Percentiles rank a stretch among this genome's conserved stretches.
Conservation (phyloP, 306 rosid species). For the Fragaria nilgerrensis region DNA sequence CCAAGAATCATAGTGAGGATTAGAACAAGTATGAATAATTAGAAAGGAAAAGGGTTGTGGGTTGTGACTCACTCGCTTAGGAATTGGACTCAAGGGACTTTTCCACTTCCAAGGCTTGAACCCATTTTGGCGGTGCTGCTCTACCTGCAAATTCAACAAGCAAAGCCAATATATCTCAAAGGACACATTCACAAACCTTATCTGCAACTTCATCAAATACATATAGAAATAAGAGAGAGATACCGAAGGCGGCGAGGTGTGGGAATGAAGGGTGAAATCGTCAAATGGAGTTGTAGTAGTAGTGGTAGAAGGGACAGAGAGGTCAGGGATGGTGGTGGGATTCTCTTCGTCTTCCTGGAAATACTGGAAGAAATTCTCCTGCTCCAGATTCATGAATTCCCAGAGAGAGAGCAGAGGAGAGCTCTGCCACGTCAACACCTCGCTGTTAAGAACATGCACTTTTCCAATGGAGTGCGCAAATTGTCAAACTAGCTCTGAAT, state of each 20-base stretch:
- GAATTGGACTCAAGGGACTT: background rate
- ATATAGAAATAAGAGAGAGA: background rate
- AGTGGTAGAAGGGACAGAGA: background rate
- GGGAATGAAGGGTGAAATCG: background rate
- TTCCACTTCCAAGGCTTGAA: background rate
- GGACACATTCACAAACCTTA: background rate
- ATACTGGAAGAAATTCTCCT: background rate
- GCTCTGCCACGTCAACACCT: background rate
- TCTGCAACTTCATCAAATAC: background rate
- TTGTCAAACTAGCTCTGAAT: background rate
- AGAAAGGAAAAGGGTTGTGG: background rate
- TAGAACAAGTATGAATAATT: background rate
- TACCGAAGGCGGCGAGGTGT: background rate
- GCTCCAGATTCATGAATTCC: background rate
- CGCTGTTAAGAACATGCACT: background rate
- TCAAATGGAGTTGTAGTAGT: background rate
- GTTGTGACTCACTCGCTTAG: conserved; percentile 1
- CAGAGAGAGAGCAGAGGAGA: background rate
- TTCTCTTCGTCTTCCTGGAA: background rate
- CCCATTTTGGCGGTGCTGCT: background rate
- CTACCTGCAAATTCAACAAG: background rate
- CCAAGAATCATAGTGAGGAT: background rate
- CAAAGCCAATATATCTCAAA: background rate
- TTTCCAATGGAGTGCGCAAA: background rate
- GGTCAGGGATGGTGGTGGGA: background rate